These are phyloP conservation scores for Macrocystidia cucumis DNA, from an alignment of 1,284 basidiomycete genomes.

Conservation along the genomic window DNA sequence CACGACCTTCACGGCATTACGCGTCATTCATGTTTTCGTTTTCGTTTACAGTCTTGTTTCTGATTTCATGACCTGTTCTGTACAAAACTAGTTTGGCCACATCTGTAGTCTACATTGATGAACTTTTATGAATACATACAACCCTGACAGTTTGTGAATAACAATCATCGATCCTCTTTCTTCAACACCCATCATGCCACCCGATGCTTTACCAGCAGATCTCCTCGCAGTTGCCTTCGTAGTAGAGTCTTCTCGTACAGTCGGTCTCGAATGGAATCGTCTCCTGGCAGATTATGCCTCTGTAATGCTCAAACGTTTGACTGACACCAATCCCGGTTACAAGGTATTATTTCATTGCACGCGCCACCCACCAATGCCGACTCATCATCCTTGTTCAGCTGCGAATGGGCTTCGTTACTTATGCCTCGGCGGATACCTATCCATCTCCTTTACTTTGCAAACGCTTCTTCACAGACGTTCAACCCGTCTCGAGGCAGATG, in stretches of 20 bases:
- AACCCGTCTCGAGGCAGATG: slow-evolving; percentile 34
- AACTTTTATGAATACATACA: too few species aligned
- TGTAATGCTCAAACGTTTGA: slow-evolving; percentile 44
- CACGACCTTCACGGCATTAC: too few species aligned
- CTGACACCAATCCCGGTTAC: slow-evolving; percentile 30
- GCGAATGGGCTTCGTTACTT: slow-evolving; percentile 49
- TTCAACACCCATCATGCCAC: too few species aligned
- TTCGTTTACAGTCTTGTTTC: too few species aligned
- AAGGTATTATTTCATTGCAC: slow-evolving; percentile 21
- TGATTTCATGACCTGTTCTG: too few species aligned
- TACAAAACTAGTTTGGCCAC: too few species aligned
- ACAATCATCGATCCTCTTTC: too few species aligned
- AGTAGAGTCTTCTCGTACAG: slow-evolving; percentile 52
- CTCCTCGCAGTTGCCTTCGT: slow-evolving; percentile 49
- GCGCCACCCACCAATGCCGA: slow-evolving; percentile 1
- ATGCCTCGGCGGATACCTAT: slow-evolving; percentile 45
- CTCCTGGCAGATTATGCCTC: slow-evolving; percentile 42
- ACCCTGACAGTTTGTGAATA: too few species aligned
- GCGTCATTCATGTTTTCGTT: too few species aligned
- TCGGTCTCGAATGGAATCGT: slow-evolving; percentile 46
- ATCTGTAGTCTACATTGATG: too few species aligned
- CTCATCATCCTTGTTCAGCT: slow-evolving; percentile 25
- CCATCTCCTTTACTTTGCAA: slow-evolving; percentile 49
- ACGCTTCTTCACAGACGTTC: slow-evolving; percentile 42
- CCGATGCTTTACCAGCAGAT: slow-evolving; percentile 15